phyloP scores from a whole-genome alignment of 306 rosid genomes.

The Phaseolus lunatus region DNA sequence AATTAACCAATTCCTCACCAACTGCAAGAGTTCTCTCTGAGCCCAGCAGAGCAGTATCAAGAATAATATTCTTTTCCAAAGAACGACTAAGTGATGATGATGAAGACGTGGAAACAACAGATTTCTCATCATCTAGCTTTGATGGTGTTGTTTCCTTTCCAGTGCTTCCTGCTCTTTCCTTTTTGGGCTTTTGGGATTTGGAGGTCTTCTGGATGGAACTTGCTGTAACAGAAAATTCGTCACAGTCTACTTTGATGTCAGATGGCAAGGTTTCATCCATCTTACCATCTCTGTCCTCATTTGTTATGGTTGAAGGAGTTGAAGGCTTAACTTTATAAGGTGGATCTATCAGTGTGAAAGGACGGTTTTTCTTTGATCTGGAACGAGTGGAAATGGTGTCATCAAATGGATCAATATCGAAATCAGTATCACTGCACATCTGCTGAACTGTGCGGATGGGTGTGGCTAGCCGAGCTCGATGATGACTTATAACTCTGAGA shows the following conservation, averaged over 20 bases:
- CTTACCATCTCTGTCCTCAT: constrained; percentile 63
- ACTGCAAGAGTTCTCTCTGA: constrained; percentile 73
- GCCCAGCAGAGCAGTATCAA: constrained; percentile 73
- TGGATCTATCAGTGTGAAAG: constrained; percentile 66
- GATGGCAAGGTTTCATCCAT: constrained; percentile 57
- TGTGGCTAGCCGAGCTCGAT: constrained; percentile 88
- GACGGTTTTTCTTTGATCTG: constrained; percentile 54
- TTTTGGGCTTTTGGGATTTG: constrained; percentile 50
- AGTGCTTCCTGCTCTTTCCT: constrained; percentile 46
- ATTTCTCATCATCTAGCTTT: constrained; percentile 66
- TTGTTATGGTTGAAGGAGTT: constrained; percentile 50
- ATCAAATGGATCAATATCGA: constrained; percentile 74
- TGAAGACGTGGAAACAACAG: constrained; percentile 9
- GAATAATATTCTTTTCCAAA: constrained; percentile 74
- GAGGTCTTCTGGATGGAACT: constrained; percentile 51
- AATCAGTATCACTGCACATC: constrained; percentile 66
- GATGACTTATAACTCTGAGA: constrained; percentile 88
- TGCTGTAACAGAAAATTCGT: constrained; percentile 42
- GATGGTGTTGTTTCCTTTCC: constrained; percentile 46
- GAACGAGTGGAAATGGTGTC: constrained; percentile 63
- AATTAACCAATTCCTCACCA: constrained; percentile 57
- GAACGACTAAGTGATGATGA: constrained; percentile 49
- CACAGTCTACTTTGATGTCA: constrained; percentile 53
- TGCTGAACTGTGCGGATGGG: constrained; percentile 95
- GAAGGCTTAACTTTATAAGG: constrained; percentile 70